Percentiles rank a stretch among this genome's conserved stretches.
phyloP scores from a whole-genome alignment of 75 land plant species.

The Larix kaempferi region DNA sequence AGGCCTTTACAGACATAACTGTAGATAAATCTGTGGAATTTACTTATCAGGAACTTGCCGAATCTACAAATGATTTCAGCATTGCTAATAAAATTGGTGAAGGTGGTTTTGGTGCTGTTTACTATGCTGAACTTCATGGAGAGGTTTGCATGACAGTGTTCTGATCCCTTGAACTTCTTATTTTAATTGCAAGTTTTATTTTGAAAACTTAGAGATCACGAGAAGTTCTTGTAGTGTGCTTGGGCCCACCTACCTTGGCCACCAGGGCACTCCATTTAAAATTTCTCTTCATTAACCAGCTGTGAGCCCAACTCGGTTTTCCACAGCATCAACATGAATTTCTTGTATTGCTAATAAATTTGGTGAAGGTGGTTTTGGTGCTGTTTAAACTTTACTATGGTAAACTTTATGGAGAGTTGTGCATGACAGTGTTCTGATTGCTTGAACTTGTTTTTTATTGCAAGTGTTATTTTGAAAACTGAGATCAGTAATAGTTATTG shows the following conservation, averaged over 20 bases:
- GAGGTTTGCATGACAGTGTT: conserved; percentile 47
- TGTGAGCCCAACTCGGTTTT: too few species aligned
- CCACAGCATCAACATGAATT: too few species aligned
- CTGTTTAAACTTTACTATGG: conserved; percentile 94
- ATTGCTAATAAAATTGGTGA: conserved; percentile 83
- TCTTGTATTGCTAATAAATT: conserved; percentile 58
- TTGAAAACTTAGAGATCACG: background rate
- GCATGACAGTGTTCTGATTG: background rate
- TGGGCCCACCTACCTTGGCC: too few species aligned
- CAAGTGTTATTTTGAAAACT: background rate
- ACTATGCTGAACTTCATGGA: conserved; percentile 87
- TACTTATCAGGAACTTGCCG: conserved; percentile 79
- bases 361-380: conserved; percentile 93
- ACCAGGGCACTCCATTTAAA: too few species aligned
- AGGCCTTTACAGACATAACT: conserved; percentile 37
- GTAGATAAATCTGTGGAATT: conserved; percentile 93
- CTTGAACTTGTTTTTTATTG: background rate
- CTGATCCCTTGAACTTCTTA: background rate
- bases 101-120: conserved; percentile 96
- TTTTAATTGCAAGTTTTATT: background rate
- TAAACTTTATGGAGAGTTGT: conserved; percentile 89
- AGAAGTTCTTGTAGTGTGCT: too few species aligned
- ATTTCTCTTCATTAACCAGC: too few species aligned
- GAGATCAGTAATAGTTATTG: background rate
- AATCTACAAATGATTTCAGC: conserved; percentile 77